A percentile compares a stretch with the other conserved stretches of the same genome.
phyloP scores from a whole-genome alignment of 2,329 filamentous ascomycete species.

The Epichloe brachyelytri region DNA sequence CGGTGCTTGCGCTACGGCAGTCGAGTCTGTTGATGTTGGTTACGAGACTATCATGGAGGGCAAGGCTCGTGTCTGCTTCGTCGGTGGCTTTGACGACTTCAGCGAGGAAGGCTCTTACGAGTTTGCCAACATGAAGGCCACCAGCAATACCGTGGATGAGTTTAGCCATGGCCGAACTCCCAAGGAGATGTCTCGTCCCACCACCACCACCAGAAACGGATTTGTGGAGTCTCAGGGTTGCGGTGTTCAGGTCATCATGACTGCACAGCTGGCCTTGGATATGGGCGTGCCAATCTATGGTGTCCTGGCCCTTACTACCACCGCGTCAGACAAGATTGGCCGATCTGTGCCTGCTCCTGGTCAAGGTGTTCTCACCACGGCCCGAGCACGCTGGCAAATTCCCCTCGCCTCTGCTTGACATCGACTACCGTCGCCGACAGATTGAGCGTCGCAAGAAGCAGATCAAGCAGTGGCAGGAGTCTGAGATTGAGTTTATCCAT shows the following conservation, averaged over 20 bases:
- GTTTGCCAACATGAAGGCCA: conserved; percentile 99
- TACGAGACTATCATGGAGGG: conserved; percentile 98
- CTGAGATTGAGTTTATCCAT: conserved; percentile 82
- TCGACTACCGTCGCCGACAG: conserved; percentile 93
- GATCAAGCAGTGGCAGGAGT: conserved; percentile 94
- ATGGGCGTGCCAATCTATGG: conserved; percentile 99
- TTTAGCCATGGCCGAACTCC: conserved; percentile 91
- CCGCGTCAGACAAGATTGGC: conserved; percentile 97
- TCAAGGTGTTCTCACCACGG: conserved; percentile 91
- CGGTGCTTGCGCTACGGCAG: conserved; percentile 90
- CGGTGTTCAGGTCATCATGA: conserved; percentile 98
- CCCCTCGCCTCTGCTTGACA: conserved; percentile 89
- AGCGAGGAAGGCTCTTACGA: conserved; percentile 98
- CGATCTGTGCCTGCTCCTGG: conserved; percentile 93
- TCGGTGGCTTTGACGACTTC: conserved; percentile 98
- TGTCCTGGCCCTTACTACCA: conserved; percentile 83
- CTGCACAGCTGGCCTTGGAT: conserved; percentile 83
- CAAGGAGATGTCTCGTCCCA: conserved; percentile 93
- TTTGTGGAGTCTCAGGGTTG: conserved; percentile 99
- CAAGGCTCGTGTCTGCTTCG: conserved; percentile 93
- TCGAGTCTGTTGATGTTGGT: conserved; percentile 94
- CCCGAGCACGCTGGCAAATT: conserved; percentile 78
- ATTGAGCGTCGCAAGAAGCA: conserved; percentile 87
- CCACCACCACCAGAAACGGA: conserved; percentile 89
- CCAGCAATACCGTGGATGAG: conserved; percentile 94